Base-by-base conservation (phyloP, 768 basidiomycete genomes). In the Leccinum boreale region DNA sequence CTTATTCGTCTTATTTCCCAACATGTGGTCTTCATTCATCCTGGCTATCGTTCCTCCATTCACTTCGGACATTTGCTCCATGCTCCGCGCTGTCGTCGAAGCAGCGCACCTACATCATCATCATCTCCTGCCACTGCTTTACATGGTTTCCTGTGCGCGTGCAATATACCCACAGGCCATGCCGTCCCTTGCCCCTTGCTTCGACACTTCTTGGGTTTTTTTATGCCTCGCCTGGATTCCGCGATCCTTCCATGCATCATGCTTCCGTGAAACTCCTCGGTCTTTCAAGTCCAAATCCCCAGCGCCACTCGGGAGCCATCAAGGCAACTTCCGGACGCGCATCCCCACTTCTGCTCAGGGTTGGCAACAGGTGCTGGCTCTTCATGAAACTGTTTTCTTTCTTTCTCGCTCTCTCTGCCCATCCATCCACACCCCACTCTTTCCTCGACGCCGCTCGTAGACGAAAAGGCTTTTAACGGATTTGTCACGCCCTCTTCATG, bases 401-500 rank as follows among this genome's bases (percentile, higher is more conserved):
- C 14, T 57, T 56, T 58, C 55, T 36, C 24, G 17, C 17, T 17
- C 36, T 39, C 39, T 42, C 39, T 42, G 10, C 3, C 8, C 42
- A 19, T 44, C 11, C 19, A 44, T 44, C 42, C 42, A 44, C 42
- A 6, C 42, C 42, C n/a, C 19, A 44, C 42, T 44, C 42, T n/a
- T n/a, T 9, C 17, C 36, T 9, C 17, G 36, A 46, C 39, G 39
- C 49, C 28, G 50, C 54, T 19, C 60, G 55, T 59, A 67, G 64
- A 65, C 42, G 61, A 44, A 44, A 21, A 44, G 19, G 17, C 17
- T 8, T 9, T 46, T 56, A 15, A 74, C 71, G 67, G 71, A 55
- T 28, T 50, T 63, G 42, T 55, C 55, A 71, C 65, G 71, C 61
- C 58, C 51, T 52, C 42, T 19, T 70, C 56, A 74, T 57, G 72